Percentiles rank a stretch among this genome's conserved stretches.
Conservation (phyloP, 2,329 filamentous ascomycete species). For the Colletotrichum lindemuthianum region DNA sequence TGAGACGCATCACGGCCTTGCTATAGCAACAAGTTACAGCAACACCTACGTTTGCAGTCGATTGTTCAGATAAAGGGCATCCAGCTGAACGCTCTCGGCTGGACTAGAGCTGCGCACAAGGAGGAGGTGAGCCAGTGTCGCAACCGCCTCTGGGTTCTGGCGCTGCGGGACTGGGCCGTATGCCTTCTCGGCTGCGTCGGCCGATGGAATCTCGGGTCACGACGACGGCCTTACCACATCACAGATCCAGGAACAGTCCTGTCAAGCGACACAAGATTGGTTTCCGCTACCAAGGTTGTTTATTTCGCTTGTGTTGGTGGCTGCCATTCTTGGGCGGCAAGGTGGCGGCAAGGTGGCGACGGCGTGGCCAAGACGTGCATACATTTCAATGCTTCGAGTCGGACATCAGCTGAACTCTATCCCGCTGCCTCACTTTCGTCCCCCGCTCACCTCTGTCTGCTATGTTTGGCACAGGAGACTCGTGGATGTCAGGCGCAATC, state of each 20-base stretch:
- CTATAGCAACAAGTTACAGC: neutral
- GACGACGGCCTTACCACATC: neutral
- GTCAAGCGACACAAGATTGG: conserved; percentile 6
- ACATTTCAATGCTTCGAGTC: conserved; percentile 28
- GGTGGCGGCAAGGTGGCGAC: conserved; percentile 10
- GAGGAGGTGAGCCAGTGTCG: neutral
- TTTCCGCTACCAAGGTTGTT: conserved; percentile 16
- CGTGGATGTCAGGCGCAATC: conserved; percentile 26
- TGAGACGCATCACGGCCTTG: conserved; percentile 27
- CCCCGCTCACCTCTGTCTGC: conserved; percentile 14
- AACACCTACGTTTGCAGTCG: neutral
- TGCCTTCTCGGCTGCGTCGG: conserved; percentile 1
- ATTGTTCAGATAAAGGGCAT: conserved; percentile 18
- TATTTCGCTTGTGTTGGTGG: neutral
- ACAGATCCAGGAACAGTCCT: conserved; percentile 14
- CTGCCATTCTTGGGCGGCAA: neutral
- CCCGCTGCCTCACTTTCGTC: conserved; percentile 25
- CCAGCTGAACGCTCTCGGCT: conserved; percentile 13
- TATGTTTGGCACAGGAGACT: conserved; percentile 16
- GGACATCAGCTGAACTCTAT: conserved; percentile 32
- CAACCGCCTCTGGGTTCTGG: too few relatives aligned
- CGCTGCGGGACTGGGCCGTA: too few relatives aligned
- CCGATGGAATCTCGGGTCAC: conserved; percentile 13
- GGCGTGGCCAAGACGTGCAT: conserved; percentile 29
- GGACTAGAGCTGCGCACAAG: neutral